Conservation (phyloP, 176 grass and related monocot species). For the Raddia guianensis region DNA sequence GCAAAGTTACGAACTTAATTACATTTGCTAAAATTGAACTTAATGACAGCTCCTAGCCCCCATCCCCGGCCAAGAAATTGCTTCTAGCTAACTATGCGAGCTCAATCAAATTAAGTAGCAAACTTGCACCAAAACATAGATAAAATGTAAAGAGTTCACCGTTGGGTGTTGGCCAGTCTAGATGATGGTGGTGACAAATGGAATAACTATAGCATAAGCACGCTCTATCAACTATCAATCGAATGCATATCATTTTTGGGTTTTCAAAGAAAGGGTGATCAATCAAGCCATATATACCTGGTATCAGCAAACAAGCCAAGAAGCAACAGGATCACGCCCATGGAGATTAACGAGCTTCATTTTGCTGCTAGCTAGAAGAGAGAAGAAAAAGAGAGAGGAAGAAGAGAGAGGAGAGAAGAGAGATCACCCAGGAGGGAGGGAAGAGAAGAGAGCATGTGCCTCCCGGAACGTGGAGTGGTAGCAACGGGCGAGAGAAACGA, state of each 20-base stretch:
- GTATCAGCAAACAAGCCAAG: background rate
- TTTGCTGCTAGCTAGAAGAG: slow-evolving; percentile 3
- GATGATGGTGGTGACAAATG: background rate
- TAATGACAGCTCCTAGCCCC: background rate
- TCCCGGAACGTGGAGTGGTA: background rate
- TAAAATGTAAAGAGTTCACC: background rate
- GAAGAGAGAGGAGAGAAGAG: background rate
- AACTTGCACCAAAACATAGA: background rate
- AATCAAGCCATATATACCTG: background rate
- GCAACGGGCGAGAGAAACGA: slow-evolving; percentile 28
- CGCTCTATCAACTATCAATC: background rate
- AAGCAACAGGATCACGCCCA: background rate
- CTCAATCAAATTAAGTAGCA: background rate
- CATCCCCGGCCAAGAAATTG: too few species aligned
- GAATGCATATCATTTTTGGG: background rate
- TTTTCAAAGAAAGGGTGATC: background rate
- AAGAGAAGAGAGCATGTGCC: background rate
- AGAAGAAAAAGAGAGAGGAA: background rate
- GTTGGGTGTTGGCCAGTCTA: background rate
- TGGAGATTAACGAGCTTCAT: background rate
- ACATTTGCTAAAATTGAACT: too few species aligned
- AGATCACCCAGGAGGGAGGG: background rate
- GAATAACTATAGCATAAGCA: background rate
- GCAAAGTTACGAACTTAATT: background rate
- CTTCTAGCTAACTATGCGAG: background rate